Conservation (phyloP, 2,329 filamentous ascomycete species). For the Monosporascus sp. region DNA sequence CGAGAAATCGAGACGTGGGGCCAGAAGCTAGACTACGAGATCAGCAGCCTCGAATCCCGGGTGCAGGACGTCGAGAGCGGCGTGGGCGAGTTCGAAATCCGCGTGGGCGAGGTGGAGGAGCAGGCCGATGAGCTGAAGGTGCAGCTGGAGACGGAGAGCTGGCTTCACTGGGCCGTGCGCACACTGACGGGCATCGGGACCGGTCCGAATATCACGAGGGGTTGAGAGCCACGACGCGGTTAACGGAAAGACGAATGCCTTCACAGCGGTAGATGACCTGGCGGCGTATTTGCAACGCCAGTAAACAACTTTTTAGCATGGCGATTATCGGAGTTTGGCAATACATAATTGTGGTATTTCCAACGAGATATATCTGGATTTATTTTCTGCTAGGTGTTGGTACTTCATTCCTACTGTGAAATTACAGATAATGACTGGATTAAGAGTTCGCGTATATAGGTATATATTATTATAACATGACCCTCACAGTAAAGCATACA, state of each 20-base stretch:
- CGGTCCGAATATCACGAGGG: conserved; percentile 49
- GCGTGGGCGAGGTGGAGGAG: conserved; percentile 66
- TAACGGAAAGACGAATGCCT: background rate
- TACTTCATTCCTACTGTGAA: too few relatives aligned
- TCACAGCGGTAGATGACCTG: background rate
- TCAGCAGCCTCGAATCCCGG: conserved; percentile 70
- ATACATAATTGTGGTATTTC: background rate
- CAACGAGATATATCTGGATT: background rate
- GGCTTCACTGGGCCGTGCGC: conserved; percentile 59
- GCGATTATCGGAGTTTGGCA: background rate
- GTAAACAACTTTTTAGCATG: background rate
- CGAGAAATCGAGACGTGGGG: conserved; percentile 76
- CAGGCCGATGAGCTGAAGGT: conserved; percentile 57
- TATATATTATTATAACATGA: too few relatives aligned
- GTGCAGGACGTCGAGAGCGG: conserved; percentile 85
- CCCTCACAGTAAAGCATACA: too few relatives aligned
- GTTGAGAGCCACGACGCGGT: conserved; percentile 8
- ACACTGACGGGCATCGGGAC: conserved; percentile 56
- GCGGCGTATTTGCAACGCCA: too few relatives aligned
- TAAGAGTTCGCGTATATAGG: too few relatives aligned
- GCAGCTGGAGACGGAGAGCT: conserved; percentile 59
- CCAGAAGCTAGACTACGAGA: conserved; percentile 88
- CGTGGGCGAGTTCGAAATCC: conserved; percentile 70
- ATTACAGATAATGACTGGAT: too few relatives aligned
- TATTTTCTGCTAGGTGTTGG: background rate